Evolutionary conservation across 2,329 filamentous ascomycete species (phyloP).

Genomic region (Trichophyton verrucosum): DNA sequence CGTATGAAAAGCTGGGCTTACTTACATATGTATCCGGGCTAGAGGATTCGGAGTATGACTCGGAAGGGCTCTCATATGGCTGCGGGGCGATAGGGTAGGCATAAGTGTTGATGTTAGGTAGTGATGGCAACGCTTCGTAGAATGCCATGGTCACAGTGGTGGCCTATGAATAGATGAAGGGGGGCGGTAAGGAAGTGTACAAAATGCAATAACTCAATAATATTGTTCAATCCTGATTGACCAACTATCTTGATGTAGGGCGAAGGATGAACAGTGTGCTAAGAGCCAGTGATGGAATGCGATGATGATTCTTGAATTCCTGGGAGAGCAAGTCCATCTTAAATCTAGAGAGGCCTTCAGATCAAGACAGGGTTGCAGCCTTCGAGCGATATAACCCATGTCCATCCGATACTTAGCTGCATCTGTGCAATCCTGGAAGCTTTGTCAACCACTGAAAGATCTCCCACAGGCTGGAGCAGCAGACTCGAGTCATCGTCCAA

Average conservation of each 20-base stretch:
- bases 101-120: constrained; percentile 16
- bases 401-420: not conserved
- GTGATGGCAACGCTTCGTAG: constrained; percentile 15
- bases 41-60: constrained; percentile 3
- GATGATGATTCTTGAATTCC: not conserved
- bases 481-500: not conserved
- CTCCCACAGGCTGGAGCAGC: not conserved
- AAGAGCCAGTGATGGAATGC: not conserved
- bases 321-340: not conserved
- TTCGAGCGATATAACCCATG: not conserved
- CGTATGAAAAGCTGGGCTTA: not conserved
- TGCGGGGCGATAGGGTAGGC: not conserved
- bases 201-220: not conserved
- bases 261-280: not conserved
- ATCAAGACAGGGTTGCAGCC: not conserved
- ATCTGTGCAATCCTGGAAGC: not conserved
- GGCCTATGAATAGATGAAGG: not conserved
- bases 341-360: not conserved
- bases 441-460: not conserved
- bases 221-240: not conserved
- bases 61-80: not conserved
- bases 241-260: not conserved
- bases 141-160: not conserved
- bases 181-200: not conserved
- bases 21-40: constrained; percentile 2